phyloP scores from a whole-genome alignment of 345 rosid genomes.

The Linum lewisii region DNA sequence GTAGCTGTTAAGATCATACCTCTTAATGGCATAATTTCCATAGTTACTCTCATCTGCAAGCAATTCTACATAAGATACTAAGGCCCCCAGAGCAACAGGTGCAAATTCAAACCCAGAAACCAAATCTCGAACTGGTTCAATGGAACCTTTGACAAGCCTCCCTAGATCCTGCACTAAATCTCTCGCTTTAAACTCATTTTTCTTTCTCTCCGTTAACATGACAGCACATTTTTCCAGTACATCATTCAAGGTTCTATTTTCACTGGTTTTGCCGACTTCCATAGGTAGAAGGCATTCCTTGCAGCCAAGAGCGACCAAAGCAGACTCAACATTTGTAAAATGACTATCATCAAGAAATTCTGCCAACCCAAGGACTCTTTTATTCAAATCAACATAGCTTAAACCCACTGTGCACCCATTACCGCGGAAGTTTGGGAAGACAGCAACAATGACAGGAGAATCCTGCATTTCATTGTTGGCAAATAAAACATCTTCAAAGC shows the following conservation, averaged over 20 bases:
- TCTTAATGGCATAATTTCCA: constrained; percentile 55
- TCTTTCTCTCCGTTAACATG: constrained; percentile 89
- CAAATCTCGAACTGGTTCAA: constrained; percentile 79
- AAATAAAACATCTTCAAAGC: constrained; percentile 92
- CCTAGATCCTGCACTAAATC: constrained; percentile 84
- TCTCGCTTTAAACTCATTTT: constrained; percentile 72
- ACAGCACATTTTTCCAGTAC: constrained; percentile 61
- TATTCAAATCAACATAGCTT: constrained; percentile 76
- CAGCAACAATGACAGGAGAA: constrained; percentile 69
- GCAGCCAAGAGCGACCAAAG: constrained; percentile 85
- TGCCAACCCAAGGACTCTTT: constrained; percentile 65
- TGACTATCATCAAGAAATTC: constrained; percentile 95
- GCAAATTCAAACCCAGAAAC: constrained; percentile 79
- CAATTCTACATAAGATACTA: constrained; percentile 71
- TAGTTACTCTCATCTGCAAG: constrained; percentile 78
- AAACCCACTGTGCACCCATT: constrained; percentile 64
- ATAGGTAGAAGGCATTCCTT: constrained; percentile 89
- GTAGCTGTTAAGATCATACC: constrained; percentile 57
- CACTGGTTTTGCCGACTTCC: constrained; percentile 53
- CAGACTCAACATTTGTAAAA: constrained; percentile 84
- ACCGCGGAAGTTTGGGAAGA: constrained; percentile 54
- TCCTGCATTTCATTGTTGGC: constrained; percentile 95
- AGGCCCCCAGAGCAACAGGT: constrained; percentile 73
- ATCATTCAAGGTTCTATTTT: constrained; percentile 48
- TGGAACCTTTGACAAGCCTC: constrained; percentile 75